Percentiles rank a stretch among this genome's conserved stretches.
These are phyloP conservation scores for Bacterosira constricta DNA, from an alignment of 108 stramenopile species.

Conservation along the genomic window DNA sequence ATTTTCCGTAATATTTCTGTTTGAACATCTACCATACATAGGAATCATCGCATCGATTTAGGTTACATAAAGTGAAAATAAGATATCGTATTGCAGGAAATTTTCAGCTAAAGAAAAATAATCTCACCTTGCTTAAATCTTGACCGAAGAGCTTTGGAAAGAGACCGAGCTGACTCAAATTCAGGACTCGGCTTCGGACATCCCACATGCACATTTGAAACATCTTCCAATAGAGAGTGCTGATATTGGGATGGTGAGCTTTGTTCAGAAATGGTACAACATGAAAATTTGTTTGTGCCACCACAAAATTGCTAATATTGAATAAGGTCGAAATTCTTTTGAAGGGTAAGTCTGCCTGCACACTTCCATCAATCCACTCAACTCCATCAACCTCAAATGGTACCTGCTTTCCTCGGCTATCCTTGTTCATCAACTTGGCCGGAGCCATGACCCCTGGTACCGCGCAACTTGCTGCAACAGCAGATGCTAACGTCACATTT, in stretches of 20 bases:
- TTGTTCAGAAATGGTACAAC: conserved; percentile 90
- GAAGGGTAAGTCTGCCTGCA: conserved; percentile 93
- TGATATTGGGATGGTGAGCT: conserved; percentile 75
- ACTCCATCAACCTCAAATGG: conserved; percentile 95
- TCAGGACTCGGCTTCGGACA: conserved; percentile 78
- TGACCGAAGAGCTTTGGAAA: conserved; percentile 92
- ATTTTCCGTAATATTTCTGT: conserved; percentile 92
- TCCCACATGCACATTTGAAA: conserved; percentile 90
- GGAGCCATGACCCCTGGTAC: conserved; percentile 92
- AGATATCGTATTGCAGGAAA: too few species aligned
- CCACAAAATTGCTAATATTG: conserved; percentile 89
- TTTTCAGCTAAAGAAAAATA: too few species aligned
- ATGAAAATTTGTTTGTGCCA: conserved; percentile 93
- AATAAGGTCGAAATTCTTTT: conserved; percentile 91
- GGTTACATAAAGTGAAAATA: too few species aligned
- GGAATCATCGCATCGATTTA: too few species aligned
- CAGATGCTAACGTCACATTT: conserved; percentile 86
- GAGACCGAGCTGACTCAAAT: conserved; percentile 81
- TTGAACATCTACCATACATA: conserved; percentile 68
- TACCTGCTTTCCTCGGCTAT: conserved; percentile 72
- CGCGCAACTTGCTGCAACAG: conserved; percentile 91
- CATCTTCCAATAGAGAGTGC: conserved; percentile 54
- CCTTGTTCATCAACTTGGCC: conserved; percentile 86
- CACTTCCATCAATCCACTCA: conserved; percentile 94
- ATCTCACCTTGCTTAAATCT: conserved; percentile 78